Evolutionary conservation across 768 basidiomycete species (phyloP).

Genomic region (Tylopilus sp.): DNA sequence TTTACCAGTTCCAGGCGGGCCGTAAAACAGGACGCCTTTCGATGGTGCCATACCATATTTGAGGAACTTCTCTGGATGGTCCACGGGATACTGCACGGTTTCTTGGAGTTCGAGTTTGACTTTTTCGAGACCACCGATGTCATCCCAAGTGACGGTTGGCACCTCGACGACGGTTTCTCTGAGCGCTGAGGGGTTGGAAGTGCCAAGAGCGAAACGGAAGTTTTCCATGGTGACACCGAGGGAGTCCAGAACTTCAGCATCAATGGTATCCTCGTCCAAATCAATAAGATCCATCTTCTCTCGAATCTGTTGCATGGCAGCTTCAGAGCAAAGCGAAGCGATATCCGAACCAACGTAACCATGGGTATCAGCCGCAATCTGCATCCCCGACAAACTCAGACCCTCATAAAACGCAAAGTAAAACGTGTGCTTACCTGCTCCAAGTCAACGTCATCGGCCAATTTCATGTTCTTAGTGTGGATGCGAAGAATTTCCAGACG

Average conservation of each 20-base stretch:
- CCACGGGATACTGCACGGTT: slow-evolving; percentile 99
- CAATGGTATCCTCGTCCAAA: slow-evolving; percentile 96
- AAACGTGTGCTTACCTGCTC: slow-evolving; percentile 61
- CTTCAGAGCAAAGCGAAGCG: slow-evolving; percentile 96
- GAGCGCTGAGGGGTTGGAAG: slow-evolving; percentile 96
- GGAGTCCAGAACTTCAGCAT: slow-evolving; percentile 97
- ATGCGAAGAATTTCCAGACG: slow-evolving; percentile 98
- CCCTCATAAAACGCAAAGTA: neutral
- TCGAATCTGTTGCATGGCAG: slow-evolving; percentile 99
- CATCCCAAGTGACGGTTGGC: slow-evolving; percentile 98
- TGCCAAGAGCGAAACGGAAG: slow-evolving; percentile 98
- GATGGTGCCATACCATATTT: slow-evolving; percentile 99
- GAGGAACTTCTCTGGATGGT: slow-evolving; percentile 99
- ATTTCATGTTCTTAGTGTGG: slow-evolving; percentile 99
- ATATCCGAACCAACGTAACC: slow-evolving; percentile 99
- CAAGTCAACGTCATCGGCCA: slow-evolving; percentile 93
- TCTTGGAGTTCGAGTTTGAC: slow-evolving; percentile 99
- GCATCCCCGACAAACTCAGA: slow-evolving; percentile 5
- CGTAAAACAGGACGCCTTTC: slow-evolving; percentile 99
- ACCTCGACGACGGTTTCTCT: slow-evolving; percentile 99
- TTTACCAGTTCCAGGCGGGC: slow-evolving; percentile 99
- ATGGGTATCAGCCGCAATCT: slow-evolving; percentile 99
- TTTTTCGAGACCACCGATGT: slow-evolving; percentile 98
- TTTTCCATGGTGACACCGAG: slow-evolving; percentile 99
- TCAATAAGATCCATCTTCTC: slow-evolving; percentile 99